Evolutionary conservation across 1,284 basidiomycete species (phyloP).

Genomic region (Pulveroboletus sp.): DNA sequence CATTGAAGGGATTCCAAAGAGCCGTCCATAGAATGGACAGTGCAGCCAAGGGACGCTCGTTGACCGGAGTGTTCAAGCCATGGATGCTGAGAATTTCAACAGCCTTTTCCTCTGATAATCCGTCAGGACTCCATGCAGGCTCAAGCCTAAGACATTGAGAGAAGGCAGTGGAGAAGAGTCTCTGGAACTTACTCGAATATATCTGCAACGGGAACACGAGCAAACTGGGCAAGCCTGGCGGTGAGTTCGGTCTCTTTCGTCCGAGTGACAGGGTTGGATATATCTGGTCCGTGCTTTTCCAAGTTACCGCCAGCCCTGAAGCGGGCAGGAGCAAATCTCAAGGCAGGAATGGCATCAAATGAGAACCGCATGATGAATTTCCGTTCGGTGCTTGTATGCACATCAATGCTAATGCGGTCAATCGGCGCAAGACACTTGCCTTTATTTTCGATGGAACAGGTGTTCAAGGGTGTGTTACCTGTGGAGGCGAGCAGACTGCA

Average conservation of each 20-base stretch:
- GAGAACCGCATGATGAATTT: constrained; percentile 25
- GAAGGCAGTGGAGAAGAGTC: neutral
- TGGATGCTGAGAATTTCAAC: constrained; percentile 21
- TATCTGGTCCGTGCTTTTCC: constrained; percentile 36
- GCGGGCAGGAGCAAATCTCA: constrained; percentile 24
- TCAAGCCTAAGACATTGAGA: constrained; percentile 29
- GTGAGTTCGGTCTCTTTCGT: constrained; percentile 28
- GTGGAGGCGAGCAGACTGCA: constrained; percentile 30
- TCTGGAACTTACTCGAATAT: constrained; percentile 26
- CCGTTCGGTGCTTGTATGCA: constrained; percentile 16
- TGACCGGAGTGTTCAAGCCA: constrained; percentile 31
- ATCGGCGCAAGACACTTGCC: constrained; percentile 12
- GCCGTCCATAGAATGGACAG: constrained; percentile 32
- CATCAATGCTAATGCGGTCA: constrained; percentile 8
- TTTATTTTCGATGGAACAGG: constrained; percentile 14
- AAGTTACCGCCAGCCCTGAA: constrained; percentile 19
- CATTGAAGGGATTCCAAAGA: constrained; percentile 36
- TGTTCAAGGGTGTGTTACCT: constrained; percentile 38
- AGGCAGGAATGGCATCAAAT: constrained; percentile 25
- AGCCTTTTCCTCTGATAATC: constrained; percentile 29
- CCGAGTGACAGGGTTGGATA: constrained; percentile 17
- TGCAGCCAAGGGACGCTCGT: constrained; percentile 34
- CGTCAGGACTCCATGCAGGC: constrained; percentile 27
- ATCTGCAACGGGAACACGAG: constrained; percentile 25
- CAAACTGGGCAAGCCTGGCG: constrained; percentile 28